phyloP scores from a whole-genome alignment of 2,329 filamentous ascomycete genomes.

The Diaporthe aspalathi region DNA sequence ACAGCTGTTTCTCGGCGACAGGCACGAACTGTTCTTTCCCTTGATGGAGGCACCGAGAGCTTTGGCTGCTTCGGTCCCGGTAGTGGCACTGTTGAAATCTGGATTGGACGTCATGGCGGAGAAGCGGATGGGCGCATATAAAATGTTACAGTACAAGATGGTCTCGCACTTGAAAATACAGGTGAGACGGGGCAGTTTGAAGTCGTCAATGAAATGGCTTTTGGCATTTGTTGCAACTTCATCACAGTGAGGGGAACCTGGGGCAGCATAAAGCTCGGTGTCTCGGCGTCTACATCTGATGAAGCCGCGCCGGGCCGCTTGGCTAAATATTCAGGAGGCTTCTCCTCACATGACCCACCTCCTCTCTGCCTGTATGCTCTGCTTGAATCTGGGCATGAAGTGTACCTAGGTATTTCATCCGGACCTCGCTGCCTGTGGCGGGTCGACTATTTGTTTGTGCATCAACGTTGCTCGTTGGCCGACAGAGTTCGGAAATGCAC shows the following conservation, averaged over 20 bases:
- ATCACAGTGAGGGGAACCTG: not conserved
- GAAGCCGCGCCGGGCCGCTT: conserved; percentile 15
- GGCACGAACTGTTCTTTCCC: conserved; percentile 46
- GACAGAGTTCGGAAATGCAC: too few species aligned
- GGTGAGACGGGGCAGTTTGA: not conserved
- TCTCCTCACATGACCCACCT: conserved; percentile 27
- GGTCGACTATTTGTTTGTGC: too few species aligned
- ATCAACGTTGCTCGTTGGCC: too few species aligned
- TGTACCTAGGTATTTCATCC: not conserved
- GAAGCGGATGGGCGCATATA: not conserved
- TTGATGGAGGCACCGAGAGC: conserved; percentile 45
- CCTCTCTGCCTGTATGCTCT: not conserved
- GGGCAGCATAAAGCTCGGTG: conserved; percentile 17
- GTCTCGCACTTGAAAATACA: not conserved
- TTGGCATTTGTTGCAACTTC: not conserved
- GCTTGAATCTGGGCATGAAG: not conserved
- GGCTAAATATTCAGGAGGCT: not conserved
- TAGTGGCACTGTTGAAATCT: conserved; percentile 49
- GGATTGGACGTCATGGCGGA: conserved; percentile 49
- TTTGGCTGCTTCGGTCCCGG: conserved; percentile 50
- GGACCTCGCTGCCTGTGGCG: too few species aligned
- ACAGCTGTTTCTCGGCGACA: not conserved
- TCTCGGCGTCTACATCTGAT: conserved; percentile 29
- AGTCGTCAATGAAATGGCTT: not conserved
- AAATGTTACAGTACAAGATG: too few species aligned